Evolutionary conservation across 495 filamentous ascomycete genomes (phyloP).

Genomic region (Lophiotrema nucula): DNA sequence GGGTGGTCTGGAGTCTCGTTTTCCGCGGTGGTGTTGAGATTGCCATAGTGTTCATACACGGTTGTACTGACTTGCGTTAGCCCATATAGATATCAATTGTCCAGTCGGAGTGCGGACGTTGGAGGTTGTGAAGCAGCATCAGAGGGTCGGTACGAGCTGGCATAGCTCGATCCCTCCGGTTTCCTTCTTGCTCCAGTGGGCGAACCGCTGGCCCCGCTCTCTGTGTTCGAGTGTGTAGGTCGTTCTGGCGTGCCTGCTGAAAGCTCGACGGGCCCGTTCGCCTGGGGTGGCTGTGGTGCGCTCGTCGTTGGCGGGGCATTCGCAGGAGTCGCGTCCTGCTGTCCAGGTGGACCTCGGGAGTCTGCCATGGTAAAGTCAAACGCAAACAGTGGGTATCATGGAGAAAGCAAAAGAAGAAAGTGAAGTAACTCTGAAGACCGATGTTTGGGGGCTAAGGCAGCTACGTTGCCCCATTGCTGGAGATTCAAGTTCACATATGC

Average conservation of each 20-base stretch:
- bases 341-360: neutral
- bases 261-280: neutral
- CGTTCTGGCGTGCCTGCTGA: constrained; percentile 9
- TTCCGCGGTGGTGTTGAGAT: constrained; percentile 1
- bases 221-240: neutral
- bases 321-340: neutral
- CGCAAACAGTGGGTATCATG: constrained; percentile 4
- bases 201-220: neutral
- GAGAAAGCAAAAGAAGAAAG: neutral
- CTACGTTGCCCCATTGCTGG: neutral
- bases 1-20: constrained; percentile 31
- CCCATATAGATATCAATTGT: neutral
- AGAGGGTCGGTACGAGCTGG: constrained; percentile 25
- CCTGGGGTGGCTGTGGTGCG: constrained; percentile 8
- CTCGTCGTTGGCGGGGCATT: constrained; percentile 18
- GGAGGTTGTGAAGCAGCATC: neutral
- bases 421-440: neutral
- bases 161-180: constrained; percentile 25
- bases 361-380: constrained; percentile 8
- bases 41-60: constrained; percentile 4
- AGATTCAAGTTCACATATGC: neutral
- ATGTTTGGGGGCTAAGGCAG: neutral
- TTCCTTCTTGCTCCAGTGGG: constrained; percentile 11
- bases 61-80: constrained; percentile 1
- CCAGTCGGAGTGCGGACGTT: neutral